A percentile compares a stretch with the other conserved stretches of the same genome.
phyloP scores from a whole-genome alignment of 2,329 filamentous ascomycete genomes.

The Aureobasidium melanogenum region DNA sequence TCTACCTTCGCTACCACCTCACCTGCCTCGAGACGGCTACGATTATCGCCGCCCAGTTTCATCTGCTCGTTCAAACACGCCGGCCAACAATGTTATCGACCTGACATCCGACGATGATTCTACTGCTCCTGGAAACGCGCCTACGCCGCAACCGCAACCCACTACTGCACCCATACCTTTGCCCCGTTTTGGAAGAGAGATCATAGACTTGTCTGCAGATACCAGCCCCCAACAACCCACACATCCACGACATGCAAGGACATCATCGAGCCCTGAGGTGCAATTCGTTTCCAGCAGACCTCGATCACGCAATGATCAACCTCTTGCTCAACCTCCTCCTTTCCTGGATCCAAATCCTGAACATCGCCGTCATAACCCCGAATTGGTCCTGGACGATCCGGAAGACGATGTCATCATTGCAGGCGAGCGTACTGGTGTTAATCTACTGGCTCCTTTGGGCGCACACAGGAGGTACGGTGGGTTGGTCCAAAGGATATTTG shows the following conservation, averaged over 20 bases:
- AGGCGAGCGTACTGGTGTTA: background rate
- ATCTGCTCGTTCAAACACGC: conserved; percentile 15
- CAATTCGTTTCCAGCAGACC: conserved; percentile 34
- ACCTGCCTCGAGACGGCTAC: conserved; percentile 44
- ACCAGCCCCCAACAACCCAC: conserved; percentile 15
- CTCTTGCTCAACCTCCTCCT: conserved; percentile 14
- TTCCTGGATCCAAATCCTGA: background rate
- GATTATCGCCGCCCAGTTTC: conserved; percentile 46
- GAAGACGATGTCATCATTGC: conserved; percentile 25
- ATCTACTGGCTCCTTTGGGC: background rate
- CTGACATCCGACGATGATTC: conserved; percentile 28
- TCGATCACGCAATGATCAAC: conserved; percentile 13
- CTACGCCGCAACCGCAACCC: conserved; percentile 7
- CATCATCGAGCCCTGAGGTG: conserved; percentile 33
- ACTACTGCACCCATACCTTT: conserved; percentile 20
- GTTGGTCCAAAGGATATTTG: background rate
- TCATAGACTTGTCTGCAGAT: conserved; percentile 30
- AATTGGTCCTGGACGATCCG: conserved; percentile 25
- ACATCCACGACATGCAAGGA: conserved; percentile 22
- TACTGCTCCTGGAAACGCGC: background rate
- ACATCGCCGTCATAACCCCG: conserved; percentile 18
- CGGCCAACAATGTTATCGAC: conserved; percentile 25
- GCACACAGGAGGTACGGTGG: background rate
- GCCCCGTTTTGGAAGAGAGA: conserved; percentile 34
- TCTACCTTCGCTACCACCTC: conserved; percentile 17